Base-by-base conservation (phyloP, 208 protist genomes). In the Acanthamoeba lenticulata region DNA sequence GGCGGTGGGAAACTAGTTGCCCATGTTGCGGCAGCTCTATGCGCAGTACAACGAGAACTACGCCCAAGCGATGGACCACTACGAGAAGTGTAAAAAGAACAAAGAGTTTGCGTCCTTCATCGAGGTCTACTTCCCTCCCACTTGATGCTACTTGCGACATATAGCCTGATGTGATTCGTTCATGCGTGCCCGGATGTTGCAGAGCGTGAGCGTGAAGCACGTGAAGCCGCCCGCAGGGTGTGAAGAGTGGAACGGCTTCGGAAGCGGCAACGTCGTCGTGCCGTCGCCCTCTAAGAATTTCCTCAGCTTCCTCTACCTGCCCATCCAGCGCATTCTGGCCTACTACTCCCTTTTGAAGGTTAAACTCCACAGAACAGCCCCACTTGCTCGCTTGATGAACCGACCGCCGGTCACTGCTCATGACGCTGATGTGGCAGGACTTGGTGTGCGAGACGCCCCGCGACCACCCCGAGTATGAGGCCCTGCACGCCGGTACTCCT, bases 1-100 rank as follows among this genome's bases (percentile, higher is more conserved):
- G n/a, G n/a, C n/a, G n/a, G n/a, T n/a, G n/a, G n/a, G n/a, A n/a
- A n/a, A n/a, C n/a, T n/a, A 90, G 83, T 44, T 90, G 52, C 83
- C 83, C 19, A 90, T 90, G 83, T 34, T 90, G 47, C 47, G 83
- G 17, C 83, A 90, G 52, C 57, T 90, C 5, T 90, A 90, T 38
- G 83, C 83, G 17, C 83, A 90, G 52, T 90, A 90, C 40, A 90
- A 90, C 57, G 83, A 90, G 83, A 90, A 90, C 83, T 90, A 90
- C 15, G 83, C 83, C 21, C 83, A 90, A 2, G 83, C 83, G 19
- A 90, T 90, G 83, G 83, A 90, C 3, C 52, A 62, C 83, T 90
- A 90, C 83, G 83, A 90, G 38, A 90, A 90, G 52, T 90, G 83
- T 17, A 90, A 90, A 38, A 90, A 69, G 52, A 67, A 90, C 52